These are phyloP conservation scores for Metschnikowia cubensis DNA, from an alignment of 805 yeast genomes.

Conservation along the genomic window DNA sequence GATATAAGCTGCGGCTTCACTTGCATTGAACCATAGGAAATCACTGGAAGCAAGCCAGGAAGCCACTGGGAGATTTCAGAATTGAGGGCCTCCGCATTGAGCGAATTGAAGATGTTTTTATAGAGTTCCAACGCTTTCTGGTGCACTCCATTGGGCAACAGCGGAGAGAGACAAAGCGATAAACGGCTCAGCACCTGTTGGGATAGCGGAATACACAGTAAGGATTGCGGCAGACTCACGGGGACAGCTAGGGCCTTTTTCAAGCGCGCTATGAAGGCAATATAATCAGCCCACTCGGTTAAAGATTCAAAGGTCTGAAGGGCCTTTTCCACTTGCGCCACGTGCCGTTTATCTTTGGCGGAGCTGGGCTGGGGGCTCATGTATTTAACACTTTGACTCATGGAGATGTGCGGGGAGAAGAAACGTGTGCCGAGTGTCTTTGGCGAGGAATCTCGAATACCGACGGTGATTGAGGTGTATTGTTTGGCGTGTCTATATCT, in stretches of 20 bases:
- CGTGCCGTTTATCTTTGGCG: constrained; percentile 60
- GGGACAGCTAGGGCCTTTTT: constrained; percentile 57
- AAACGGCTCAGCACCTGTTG: constrained; percentile 64
- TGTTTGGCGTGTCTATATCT: background rate
- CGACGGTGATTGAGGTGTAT: background rate
- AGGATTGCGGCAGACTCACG: constrained; percentile 26
- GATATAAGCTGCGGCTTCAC: constrained; percentile 76
- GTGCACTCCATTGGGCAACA: constrained; percentile 93
- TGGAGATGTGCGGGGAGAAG: background rate
- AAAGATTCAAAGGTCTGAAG: constrained; percentile 73
- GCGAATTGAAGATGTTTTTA: constrained; percentile 58
- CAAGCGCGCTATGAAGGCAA: constrained; percentile 77
- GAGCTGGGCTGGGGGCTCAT: constrained; percentile 22
- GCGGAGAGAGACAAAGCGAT: constrained; percentile 74
- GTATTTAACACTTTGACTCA: background rate
- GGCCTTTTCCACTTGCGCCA: constrained; percentile 66
- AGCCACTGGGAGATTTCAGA: constrained; percentile 70
- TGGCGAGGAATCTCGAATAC: background rate
- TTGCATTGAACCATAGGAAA: constrained; percentile 84
- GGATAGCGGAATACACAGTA: constrained; percentile 59
- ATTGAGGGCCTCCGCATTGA: constrained; percentile 55
- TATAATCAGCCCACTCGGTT: constrained; percentile 98
- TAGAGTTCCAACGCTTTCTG: constrained; percentile 81
- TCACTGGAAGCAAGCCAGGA: constrained; percentile 86
- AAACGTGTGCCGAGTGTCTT: background rate